Evolutionary conservation across 257 asterid species (phyloP), one percentile per base, ranked within the genome.

Genomic region (Osmanthus fragrans): DNA sequence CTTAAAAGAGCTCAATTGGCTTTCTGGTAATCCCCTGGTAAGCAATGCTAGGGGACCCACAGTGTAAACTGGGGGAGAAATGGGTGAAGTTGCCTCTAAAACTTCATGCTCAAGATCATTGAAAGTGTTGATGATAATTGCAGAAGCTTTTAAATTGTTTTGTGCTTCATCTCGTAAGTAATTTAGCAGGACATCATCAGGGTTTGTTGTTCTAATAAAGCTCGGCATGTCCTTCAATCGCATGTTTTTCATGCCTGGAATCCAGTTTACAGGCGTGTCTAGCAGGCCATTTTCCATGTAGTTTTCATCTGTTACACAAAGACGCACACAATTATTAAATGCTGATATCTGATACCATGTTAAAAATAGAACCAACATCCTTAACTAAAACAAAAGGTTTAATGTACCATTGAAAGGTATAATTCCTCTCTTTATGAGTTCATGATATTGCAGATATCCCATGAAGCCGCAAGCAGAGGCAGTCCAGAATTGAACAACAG

Each of bases 111-210:
- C 87, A 30, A 83, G 75, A 15, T 68, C 82, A n/a, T 16, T 27
- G 42, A 83, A 83, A 25, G 87, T 83, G 78, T 83, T 80, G 66
- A 83, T 10, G 73, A 80, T 68, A n/a, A 83, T 49, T 9, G 80
- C 84, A 19, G 79, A 42, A 40, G 80, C 79, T 56, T 77, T 60
- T 36, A 77, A 71, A 72, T 54, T 64, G 58, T 73, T 74, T 16
- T 74, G 76, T 5, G 34, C 54, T 70, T 73, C 73, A 2, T 67
- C 75, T 19, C 67, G 2, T 49, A 68, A 7, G 40, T 67, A 73
- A 16, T 82, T 74, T 10, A 82, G 18, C 68, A 77, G 4, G 39
- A 82, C 30, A 11, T 82, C 85, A 10, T 82, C 73, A 18, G 56
- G 39, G 33, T 82, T 32, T 1, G 82, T 82, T 13, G 82, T 77